These are phyloP conservation scores for Colletotrichum theobromicola DNA, from an alignment of 2,329 filamentous ascomycete genomes.

Conservation along the genomic window DNA sequence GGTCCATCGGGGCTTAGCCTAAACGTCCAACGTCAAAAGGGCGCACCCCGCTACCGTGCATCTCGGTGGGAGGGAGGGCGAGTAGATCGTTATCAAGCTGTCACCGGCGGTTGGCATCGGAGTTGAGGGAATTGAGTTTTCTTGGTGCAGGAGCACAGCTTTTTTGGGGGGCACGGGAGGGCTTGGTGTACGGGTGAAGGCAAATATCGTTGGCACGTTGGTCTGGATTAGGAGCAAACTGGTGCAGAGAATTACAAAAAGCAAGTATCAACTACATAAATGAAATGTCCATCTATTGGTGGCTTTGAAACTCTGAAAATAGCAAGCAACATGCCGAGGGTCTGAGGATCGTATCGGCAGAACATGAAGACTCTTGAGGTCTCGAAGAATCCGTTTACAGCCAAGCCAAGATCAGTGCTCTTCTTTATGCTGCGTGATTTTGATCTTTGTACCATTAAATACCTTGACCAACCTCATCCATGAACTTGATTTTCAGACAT, in stretches of 20 bases:
- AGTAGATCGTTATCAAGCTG: constrained; percentile 13
- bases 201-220: background rate
- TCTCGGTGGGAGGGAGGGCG: background rate
- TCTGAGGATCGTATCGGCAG: background rate
- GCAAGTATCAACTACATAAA: background rate
- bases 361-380: background rate
- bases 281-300: background rate
- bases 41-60: constrained; percentile 7
- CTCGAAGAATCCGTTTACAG: no score
- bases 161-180: background rate
- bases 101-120: constrained; percentile 10
- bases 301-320: background rate
- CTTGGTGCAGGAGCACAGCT: background rate
- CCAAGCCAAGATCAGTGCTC: no score
- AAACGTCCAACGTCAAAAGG: background rate
- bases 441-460: background rate
- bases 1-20: constrained; percentile 6
- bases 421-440: no score
- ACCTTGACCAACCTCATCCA: background rate
- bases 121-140: constrained; percentile 12
- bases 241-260: background rate
- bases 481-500: background rate
- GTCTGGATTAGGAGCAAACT: background rate
- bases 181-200: background rate
- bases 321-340: background rate